Evolutionary conservation across 495 filamentous ascomycete species (phyloP).

Genomic region (Neurospora pannonica): DNA sequence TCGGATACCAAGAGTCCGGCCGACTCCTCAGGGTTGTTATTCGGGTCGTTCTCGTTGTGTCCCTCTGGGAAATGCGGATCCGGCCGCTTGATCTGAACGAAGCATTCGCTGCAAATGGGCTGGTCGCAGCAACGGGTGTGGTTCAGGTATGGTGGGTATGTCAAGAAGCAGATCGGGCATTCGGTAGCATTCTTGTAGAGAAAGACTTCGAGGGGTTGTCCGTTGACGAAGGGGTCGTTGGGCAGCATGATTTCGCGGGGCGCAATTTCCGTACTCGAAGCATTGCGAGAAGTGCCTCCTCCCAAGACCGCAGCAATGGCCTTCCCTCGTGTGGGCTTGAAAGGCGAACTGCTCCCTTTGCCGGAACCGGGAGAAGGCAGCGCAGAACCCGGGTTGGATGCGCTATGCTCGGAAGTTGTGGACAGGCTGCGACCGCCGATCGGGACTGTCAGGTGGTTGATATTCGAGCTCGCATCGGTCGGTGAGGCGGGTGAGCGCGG

Average conservation of each 20-base stretch:
- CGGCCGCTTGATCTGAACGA: constrained; percentile 95
- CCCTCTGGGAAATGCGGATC: constrained; percentile 95
- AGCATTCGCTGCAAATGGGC: constrained; percentile 96
- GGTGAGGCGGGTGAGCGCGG: constrained; percentile 30
- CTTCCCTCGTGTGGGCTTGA: constrained; percentile 56
- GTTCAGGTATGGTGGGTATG: constrained; percentile 94
- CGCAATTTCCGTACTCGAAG: constrained; percentile 54
- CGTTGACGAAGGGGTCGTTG: constrained; percentile 80
- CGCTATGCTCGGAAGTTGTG: constrained; percentile 53
- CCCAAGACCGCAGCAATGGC: constrained; percentile 73
- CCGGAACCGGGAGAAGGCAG: constrained; percentile 50
- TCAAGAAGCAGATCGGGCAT: constrained; percentile 94
- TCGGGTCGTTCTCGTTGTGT: constrained; percentile 42
- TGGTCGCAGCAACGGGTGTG: constrained; percentile 94
- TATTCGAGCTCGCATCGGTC: constrained; percentile 27
- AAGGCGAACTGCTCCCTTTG: constrained; percentile 28
- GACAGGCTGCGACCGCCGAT: constrained; percentile 68
- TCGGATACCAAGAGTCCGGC: constrained; percentile 74
- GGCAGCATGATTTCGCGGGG: constrained; percentile 74
- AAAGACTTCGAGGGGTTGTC: constrained; percentile 81
- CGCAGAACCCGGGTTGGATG: constrained; percentile 40
- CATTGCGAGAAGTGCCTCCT: constrained; percentile 56
- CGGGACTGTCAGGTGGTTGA: constrained; percentile 64
- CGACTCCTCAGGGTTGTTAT: constrained; percentile 37
- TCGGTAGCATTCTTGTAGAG: constrained; percentile 85